phyloP scores from a whole-genome alignment of 2,329 filamentous ascomycete species.

The Ciborinia camelliae region DNA sequence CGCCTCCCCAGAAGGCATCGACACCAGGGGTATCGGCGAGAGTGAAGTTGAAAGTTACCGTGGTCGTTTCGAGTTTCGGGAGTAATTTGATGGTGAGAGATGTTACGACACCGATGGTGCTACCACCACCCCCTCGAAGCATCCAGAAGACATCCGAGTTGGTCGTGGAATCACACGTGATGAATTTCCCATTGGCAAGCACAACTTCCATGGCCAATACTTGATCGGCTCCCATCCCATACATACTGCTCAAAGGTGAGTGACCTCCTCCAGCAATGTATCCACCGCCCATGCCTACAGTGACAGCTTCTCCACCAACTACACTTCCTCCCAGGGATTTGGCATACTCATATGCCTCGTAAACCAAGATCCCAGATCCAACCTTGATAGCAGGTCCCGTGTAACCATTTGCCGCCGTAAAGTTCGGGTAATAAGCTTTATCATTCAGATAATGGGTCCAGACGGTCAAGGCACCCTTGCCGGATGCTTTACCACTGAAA shows the following conservation, averaged over 20 bases:
- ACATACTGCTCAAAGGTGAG: slow-evolving; percentile 48
- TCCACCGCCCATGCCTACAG: slow-evolving; percentile 40
- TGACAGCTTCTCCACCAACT: slow-evolving; percentile 47
- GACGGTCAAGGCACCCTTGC: slow-evolving; percentile 46
- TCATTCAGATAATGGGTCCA: slow-evolving; percentile 50
- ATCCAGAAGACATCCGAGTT: slow-evolving; percentile 32
- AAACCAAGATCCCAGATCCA: slow-evolving; percentile 45
- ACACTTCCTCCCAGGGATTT: slow-evolving; percentile 44
- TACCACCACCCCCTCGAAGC: slow-evolving; percentile 30
- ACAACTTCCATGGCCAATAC: slow-evolving; percentile 29
- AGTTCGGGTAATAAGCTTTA: slow-evolving; percentile 38
- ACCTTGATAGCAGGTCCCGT: slow-evolving; percentile 40
- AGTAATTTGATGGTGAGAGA: slow-evolving; percentile 55
- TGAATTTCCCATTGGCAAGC: slow-evolving; percentile 26
- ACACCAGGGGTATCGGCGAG: slow-evolving; percentile 47
- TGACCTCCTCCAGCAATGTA: slow-evolving; percentile 62
- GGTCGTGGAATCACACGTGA: slow-evolving; percentile 24
- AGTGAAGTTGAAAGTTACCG: slow-evolving; percentile 45
- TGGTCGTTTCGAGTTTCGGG: slow-evolving; percentile 39
- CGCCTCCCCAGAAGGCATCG: slow-evolving; percentile 48
- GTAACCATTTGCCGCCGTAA: slow-evolving; percentile 35
- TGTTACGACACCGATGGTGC: slow-evolving; percentile 58
- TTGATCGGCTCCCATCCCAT: slow-evolving; percentile 60
- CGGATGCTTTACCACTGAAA: slow-evolving; percentile 46
- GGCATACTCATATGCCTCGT: slow-evolving; percentile 44